Evolutionary conservation across 1,139 yeast species (phyloP).

Genomic region (Lizanozyma gosingica): DNA sequence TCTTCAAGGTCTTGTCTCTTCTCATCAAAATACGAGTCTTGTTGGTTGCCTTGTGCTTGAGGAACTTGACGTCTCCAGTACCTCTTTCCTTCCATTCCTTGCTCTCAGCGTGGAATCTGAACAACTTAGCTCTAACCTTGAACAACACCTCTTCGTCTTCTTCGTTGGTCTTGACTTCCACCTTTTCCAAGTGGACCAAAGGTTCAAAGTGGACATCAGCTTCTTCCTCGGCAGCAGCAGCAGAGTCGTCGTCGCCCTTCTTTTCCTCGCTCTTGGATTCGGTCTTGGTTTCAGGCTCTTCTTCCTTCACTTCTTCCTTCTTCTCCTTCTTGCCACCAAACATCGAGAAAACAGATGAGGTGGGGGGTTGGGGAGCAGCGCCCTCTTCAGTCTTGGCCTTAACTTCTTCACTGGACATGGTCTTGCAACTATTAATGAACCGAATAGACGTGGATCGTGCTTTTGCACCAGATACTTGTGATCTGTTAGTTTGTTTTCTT

Average conservation of each 20-base stretch:
- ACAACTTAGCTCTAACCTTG: slow-evolving; percentile 91
- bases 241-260: slow-evolving; percentile 31
- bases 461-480: too few species aligned
- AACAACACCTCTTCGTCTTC: slow-evolving; percentile 85
- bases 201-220: slow-evolving; percentile 97
- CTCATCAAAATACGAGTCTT: slow-evolving; percentile 93
- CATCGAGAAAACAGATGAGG: slow-evolving; percentile 79
- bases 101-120: slow-evolving; percentile 65
- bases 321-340: slow-evolving; percentile 77
- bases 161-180: slow-evolving; percentile 94
- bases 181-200: slow-evolving; percentile 86
- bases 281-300: slow-evolving; percentile 26
- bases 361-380: slow-evolving; percentile 43
- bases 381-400: slow-evolving; percentile 3
- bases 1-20: slow-evolving; percentile 96
- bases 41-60: slow-evolving; percentile 73
- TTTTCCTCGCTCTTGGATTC: slow-evolving; percentile 25
- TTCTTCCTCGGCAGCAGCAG: slow-evolving; percentile 74
- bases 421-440: too few species aligned
- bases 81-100: slow-evolving; percentile 99
- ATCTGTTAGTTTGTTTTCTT: neutral
- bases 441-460: too few species aligned
- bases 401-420: slow-evolving; percentile 5
- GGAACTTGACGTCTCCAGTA: slow-evolving; percentile 94
- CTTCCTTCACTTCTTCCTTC: slow-evolving; percentile 37